Evolutionary conservation across 208 protist genomes (phyloP).

Genomic region (Acanthamoeba divionensis): DNA sequence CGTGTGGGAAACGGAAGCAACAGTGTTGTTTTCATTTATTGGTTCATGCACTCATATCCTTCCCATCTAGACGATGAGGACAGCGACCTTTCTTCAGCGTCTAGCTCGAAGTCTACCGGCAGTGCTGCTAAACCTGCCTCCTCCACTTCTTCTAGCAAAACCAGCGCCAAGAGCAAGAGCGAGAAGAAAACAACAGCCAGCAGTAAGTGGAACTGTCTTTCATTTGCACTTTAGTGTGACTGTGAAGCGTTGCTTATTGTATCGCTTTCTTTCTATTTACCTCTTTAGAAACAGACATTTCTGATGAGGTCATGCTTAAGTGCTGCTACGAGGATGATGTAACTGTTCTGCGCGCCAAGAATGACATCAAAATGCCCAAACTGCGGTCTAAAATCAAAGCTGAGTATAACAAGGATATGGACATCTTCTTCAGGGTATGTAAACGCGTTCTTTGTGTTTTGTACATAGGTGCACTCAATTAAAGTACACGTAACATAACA

Average conservation of each 20-base stretch:
- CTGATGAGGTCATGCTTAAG: conserved; percentile 36
- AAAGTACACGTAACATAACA: too few relatives aligned
- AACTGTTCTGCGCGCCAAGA: conserved; percentile 10
- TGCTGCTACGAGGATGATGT: conserved; percentile 36
- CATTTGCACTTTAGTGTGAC: too few relatives aligned
- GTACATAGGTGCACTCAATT: too few relatives aligned
- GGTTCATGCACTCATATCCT: too few relatives aligned
- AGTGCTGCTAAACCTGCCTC: neutral
- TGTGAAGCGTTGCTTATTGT: too few relatives aligned
- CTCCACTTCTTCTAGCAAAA: neutral
- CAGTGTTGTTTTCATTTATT: too few relatives aligned
- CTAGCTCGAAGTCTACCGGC: neutral
- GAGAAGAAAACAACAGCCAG: neutral
- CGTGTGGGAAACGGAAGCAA: too few relatives aligned
- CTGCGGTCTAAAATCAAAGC: neutral
- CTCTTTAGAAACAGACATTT: neutral
- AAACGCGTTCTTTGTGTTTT: too few relatives aligned
- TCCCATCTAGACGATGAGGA: too few relatives aligned
- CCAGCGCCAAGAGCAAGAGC: neutral
- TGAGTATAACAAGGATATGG: conserved; percentile 53
- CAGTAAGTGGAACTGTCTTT: too few relatives aligned
- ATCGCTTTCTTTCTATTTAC: too few relatives aligned
- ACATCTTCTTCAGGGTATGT: conserved; percentile 29
- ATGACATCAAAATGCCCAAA: conserved; percentile 21
- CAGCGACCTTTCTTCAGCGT: neutral